Base-by-base conservation (phyloP, 495 filamentous ascomycete species). In the Aspergillus avenaceus region DNA sequence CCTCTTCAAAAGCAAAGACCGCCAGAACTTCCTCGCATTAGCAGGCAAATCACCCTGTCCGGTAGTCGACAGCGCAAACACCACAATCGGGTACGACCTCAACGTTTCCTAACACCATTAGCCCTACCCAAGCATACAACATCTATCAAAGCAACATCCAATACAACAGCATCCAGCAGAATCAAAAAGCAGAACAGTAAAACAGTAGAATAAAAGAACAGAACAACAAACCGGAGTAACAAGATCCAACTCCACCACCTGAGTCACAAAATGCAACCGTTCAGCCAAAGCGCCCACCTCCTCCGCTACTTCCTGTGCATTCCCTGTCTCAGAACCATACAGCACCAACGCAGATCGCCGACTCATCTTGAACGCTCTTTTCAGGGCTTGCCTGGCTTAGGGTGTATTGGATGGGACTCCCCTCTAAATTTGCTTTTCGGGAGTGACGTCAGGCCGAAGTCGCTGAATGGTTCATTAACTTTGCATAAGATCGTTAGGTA, bases 241-340 rank as follows among this genome's bases (percentile, higher is more conserved):
- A 50, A 72, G 75, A 61, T 97, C 83, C 77, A 96, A 78, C 57
- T 90, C 86, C 29, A 80, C 74, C 18, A 95, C 84, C 37, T 79
- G 73, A 5, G 88, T 86, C 44, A 72, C 59, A 63, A 96, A 96
- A 59, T 82, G 88, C 21, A 96, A 73, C 8, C 91, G 79, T 65
- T 90, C 81, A 8, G 79, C 66, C 55, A 87, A 55, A 21, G 83
- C 76, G 16, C 85, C 88, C 45, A 97, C 67, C 69, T 97, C 90
- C 50, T 87, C 82, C 3, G 95, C 91, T 36, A 89, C 80, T 55
- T 97, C 93, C 60, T 93, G 85, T 28, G 88, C 84, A 59, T 91
- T 97, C 36, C 95, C 93, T 0, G 91, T 96, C 70, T 99, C 95
- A 14, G 91, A 90, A 25, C 89, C 95, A 73, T 96, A 97, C 31